A percentile compares a stretch with the other conserved stretches of the same genome.
Evolutionary conservation across 2,329 filamentous ascomycete species (phyloP).

Genomic region (Pezicula carpinea): DNA sequence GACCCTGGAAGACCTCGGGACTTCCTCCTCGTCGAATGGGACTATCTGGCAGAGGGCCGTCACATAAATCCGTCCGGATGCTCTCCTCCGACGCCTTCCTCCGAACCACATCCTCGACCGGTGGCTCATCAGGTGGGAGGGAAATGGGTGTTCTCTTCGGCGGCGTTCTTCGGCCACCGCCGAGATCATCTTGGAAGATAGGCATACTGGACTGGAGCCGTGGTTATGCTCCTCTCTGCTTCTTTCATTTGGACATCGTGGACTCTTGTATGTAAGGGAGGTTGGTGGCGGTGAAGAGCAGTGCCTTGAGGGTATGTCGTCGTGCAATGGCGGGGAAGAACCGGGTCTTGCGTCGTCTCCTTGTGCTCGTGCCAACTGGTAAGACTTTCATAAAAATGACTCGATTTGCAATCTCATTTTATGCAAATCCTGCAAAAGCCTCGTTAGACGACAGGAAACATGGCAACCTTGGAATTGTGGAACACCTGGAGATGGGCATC

Average conservation of each 20-base stretch:
- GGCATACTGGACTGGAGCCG: constrained; percentile 42
- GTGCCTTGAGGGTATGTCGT: constrained; percentile 7
- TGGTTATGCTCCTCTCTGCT: constrained; percentile 8
- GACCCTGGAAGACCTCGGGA: constrained; percentile 11
- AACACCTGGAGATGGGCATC: no score
- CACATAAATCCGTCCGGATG: constrained; percentile 56
- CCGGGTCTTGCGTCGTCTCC: constrained; percentile 8
- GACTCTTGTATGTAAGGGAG: constrained; percentile 4
- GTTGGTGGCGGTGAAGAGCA: constrained; percentile 8
- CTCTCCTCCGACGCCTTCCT: constrained; percentile 53
- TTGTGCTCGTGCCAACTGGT: no score
- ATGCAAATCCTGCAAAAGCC: background rate
- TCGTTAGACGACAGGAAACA: no score
- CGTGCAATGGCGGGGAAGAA: background rate
- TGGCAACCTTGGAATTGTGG: no score
- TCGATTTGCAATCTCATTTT: constrained; percentile 6
- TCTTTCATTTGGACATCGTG: constrained; percentile 17
- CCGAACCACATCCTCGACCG: constrained; percentile 13
- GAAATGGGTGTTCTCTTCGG: constrained; percentile 15
- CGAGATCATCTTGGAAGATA: constrained; percentile 51
- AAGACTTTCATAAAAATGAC: constrained; percentile 13
- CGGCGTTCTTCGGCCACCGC: constrained; percentile 24
- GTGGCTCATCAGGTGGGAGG: constrained; percentile 21
- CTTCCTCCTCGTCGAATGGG: constrained; percentile 9
- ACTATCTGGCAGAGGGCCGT: constrained; percentile 42